A percentile compares a stretch with the other conserved stretches of the same genome.
phyloP scores from a whole-genome alignment of 140 eudicot genomes.

The Ambrosia hybrid region DNA sequence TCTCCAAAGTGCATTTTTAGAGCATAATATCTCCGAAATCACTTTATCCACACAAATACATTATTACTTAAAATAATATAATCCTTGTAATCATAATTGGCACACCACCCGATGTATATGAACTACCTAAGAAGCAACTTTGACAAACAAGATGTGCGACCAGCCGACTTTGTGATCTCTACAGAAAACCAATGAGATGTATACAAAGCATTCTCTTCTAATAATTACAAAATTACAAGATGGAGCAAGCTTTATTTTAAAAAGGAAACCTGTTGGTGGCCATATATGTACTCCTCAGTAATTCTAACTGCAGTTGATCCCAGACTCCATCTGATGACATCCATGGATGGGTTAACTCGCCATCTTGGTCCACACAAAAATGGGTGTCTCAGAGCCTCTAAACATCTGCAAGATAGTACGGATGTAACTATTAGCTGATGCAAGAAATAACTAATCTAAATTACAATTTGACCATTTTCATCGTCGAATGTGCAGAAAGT shows the following conservation, averaged over 20 bases:
- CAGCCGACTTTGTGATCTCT: background rate
- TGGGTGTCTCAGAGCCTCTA: slow-evolving; percentile 94
- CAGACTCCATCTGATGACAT: slow-evolving; percentile 90
- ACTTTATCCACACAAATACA: background rate
- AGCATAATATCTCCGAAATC: background rate
- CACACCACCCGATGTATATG: background rate
- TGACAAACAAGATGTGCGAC: background rate
- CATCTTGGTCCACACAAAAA: slow-evolving; percentile 97
- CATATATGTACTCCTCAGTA: slow-evolving; percentile 92
- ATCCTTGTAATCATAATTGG: background rate
- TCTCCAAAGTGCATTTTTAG: slow-evolving; percentile 5
- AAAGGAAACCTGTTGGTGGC: slow-evolving; percentile 72
- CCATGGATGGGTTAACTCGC: slow-evolving; percentile 89
- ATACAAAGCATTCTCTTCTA: background rate
- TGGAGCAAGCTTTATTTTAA: background rate
- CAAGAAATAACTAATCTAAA: no score
- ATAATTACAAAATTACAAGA: background rate
- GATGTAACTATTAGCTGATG: slow-evolving; percentile 3
- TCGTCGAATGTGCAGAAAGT: slow-evolving; percentile 9
- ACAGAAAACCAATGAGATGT: background rate
- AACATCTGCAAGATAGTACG: slow-evolving; percentile 55
- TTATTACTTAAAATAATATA: background rate
- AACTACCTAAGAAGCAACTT: background rate
- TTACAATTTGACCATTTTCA: background rate
- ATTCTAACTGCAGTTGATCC: slow-evolving; percentile 97